These are phyloP conservation scores for Ichthyophthirius multifiliis DNA, from an alignment of 169 alveolate species.

Conservation along the genomic window DNA sequence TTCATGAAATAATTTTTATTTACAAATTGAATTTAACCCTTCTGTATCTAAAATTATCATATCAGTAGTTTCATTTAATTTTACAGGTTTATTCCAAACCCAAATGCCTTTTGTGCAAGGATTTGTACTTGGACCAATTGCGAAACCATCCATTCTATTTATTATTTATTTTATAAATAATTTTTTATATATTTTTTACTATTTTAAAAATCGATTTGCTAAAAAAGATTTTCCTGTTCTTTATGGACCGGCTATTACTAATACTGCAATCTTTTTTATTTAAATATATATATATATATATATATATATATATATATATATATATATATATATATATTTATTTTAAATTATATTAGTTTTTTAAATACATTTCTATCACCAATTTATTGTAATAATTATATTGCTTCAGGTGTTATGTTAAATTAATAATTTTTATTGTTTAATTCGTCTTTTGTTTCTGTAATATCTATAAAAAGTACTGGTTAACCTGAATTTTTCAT, in stretches of 20 bases:
- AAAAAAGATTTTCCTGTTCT: conserved; percentile 85
- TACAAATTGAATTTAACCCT: conserved; percentile 80
- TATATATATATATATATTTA: background rate
- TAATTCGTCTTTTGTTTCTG: background rate
- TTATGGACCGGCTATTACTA: conserved; percentile 81
- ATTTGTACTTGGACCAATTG: conserved; percentile 84
- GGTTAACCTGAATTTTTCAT: background rate
- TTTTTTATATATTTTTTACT: conserved; percentile 15
- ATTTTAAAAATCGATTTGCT: conserved; percentile 62
- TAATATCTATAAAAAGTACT: background rate
- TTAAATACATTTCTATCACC: conserved; percentile 11
- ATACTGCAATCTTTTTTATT: conserved; percentile 59
- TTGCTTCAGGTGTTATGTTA: conserved; percentile 14
- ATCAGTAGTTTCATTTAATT: conserved; percentile 57
- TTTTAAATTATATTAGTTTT: background rate
- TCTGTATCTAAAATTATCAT: conserved; percentile 79
- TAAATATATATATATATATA: background rate
- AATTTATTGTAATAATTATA: conserved; percentile 12
- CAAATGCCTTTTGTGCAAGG: conserved; percentile 87
- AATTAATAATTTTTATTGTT: background rate
- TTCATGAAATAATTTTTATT: background rate
- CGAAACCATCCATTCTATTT: conserved; percentile 69
- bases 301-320: background rate
- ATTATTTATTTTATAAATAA: background rate
- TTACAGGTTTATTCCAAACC: conserved; percentile 78